Base-by-base conservation (phyloP, 768 basidiomycete species). In the Macrolepiota albuminosa region DNA sequence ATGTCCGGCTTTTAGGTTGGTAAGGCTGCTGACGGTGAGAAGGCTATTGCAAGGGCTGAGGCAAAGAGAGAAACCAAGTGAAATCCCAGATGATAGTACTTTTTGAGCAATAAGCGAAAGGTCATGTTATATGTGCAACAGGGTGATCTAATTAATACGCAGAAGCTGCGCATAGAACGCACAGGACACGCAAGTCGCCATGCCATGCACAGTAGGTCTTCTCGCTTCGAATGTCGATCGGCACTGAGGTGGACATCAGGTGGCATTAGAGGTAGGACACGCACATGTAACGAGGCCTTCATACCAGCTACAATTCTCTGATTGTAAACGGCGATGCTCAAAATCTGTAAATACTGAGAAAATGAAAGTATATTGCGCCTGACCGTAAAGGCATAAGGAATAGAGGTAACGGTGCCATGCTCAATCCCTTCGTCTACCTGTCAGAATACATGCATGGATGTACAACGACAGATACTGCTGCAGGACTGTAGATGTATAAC, bases 81-180 rank as follows among this genome's bases (percentile, higher is more conserved):
- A 54, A 31, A 29, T 69, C 65, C 73, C 60, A 61, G 72, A 68
- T 45, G 67, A 63, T 54, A 72, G 65, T 58, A 67, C 67, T 74
- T 76, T 71, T 73, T 71, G 62, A 77, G 66, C 58, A 74, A 71
- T 61, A 75, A 71, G 61, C 68, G 68, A 64, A 73, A 74, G 71
- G 73, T 71, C 70, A 76, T 74, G 68, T 61, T 29, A 61, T 42
- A 58, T 54, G 56, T 64, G 51, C 59, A 65, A 69, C 69, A 65
- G 71, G 65, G 66, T 65, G 63, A 66, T 60, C 66, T 69, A 65
- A 76, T 74, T 73, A 76, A 75, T 75, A 75, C 69, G 56, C 50
- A 66, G 67, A 61, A 65, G 62, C 73, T 73, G 78, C 71, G 73
- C 72, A 75, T 72, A 72, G 65, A 72, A 71, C 78, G 81, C 74